A percentile compares a stretch with the other conserved stretches of the same genome.
phyloP scores from a whole-genome alignment of 2,329 filamentous ascomycete species.

The Botrytis fragariae region DNA sequence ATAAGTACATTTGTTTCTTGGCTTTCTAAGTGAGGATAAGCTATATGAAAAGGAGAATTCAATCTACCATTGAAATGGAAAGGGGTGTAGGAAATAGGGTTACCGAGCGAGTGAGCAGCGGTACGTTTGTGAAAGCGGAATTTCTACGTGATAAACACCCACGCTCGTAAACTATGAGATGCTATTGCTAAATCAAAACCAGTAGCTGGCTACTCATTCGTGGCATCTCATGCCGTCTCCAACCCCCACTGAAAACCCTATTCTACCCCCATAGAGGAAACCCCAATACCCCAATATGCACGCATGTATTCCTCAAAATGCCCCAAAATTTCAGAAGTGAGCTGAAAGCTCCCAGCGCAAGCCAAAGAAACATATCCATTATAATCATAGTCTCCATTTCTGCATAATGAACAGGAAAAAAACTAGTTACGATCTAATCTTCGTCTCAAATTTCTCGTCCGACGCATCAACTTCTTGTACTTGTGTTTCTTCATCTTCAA shows the following conservation, averaged over 20 bases:
- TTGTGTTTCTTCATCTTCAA: constrained; percentile 99
- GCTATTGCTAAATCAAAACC: not conserved
- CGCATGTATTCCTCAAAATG: not conserved
- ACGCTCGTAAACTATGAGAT: not conserved
- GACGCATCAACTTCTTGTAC: constrained; percentile 98
- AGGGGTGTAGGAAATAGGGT: not conserved
- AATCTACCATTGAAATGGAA: not conserved
- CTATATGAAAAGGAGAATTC: not conserved
- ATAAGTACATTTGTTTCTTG: not conserved
- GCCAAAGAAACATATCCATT: not conserved
- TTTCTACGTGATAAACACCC: not conserved
- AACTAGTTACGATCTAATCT: constrained; percentile 50
- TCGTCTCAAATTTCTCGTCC: constrained; percentile 81
- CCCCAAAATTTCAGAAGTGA: not conserved
- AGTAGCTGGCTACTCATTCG: not conserved
- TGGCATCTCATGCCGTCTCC: not conserved
- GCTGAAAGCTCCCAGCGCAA: not conserved
- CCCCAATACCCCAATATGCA: constrained; percentile 10
- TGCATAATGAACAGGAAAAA: not conserved
- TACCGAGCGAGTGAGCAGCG: not conserved
- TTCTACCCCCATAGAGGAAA: constrained; percentile 1
- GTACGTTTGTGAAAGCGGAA: not conserved
- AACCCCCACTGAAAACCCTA: not conserved
- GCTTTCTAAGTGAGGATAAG: not conserved
- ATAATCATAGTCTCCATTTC: not conserved